A percentile compares a stretch with the other conserved stretches of the same genome.
Evolutionary conservation across 1,284 basidiomycete genomes (phyloP).

Genomic region (Cystobasidiaceae sp.): DNA sequence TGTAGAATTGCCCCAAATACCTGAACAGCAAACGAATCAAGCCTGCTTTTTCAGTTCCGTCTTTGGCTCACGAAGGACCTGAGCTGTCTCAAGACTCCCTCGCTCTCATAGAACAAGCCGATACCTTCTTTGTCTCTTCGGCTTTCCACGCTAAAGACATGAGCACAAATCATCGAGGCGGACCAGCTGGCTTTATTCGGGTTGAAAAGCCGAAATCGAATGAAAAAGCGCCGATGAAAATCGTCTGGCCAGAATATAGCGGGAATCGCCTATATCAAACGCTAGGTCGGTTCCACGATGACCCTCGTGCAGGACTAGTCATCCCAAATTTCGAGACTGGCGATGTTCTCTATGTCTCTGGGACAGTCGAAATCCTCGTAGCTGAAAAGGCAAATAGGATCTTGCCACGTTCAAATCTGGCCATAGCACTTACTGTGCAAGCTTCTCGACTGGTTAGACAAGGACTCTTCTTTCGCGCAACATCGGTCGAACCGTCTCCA

Average conservation of each 20-base stretch:
- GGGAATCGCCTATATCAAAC: constrained; percentile 60
- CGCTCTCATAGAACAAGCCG: constrained; percentile 5
- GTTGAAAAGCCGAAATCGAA: constrained; percentile 45
- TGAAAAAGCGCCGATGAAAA: constrained; percentile 55
- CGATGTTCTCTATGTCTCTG: constrained; percentile 59
- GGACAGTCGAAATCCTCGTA: constrained; percentile 54
- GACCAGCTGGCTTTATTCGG: constrained; percentile 58
- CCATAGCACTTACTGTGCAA: constrained; percentile 54
- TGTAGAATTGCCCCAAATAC: constrained; percentile 26
- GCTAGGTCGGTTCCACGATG: constrained; percentile 54
- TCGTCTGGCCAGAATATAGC: constrained; percentile 60
- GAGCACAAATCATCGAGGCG: constrained; percentile 62
- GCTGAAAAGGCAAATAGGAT: constrained; percentile 52
- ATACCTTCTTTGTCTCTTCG: constrained; percentile 22
- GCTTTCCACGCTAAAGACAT: constrained; percentile 45
- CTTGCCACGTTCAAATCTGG: constrained; percentile 56
- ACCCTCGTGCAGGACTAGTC: constrained; percentile 55
- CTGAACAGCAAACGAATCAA: constrained; percentile 20
- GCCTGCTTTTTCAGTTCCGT: constrained; percentile 8
- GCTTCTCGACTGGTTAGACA: constrained; percentile 56
- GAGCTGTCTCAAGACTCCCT: constrained; percentile 3
- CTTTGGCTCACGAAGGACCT: neutral
- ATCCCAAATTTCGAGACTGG: constrained; percentile 57
- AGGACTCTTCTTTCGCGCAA: constrained; percentile 55
- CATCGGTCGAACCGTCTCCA: constrained; percentile 50